Evolutionary conservation across 2,329 filamentous ascomycete species (phyloP).

Genomic region (Cytospora piceicola): DNA sequence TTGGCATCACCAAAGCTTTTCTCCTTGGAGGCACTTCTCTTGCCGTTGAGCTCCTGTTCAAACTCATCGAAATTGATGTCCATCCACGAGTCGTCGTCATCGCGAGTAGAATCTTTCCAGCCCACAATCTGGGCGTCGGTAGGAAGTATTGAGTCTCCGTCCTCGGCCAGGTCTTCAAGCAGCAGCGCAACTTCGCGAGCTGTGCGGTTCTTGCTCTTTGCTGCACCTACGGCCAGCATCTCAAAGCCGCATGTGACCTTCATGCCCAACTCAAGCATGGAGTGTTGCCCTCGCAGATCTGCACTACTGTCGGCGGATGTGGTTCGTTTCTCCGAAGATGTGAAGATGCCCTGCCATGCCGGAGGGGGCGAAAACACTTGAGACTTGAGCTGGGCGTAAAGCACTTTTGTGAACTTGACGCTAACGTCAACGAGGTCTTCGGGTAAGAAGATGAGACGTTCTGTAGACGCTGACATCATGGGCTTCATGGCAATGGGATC

Average conservation of each 20-base stretch:
- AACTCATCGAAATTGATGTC: constrained; percentile 91
- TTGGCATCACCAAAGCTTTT: constrained; percentile 65
- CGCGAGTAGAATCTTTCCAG: constrained; percentile 66
- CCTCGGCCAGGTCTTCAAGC: constrained; percentile 74
- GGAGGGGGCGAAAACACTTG: constrained; percentile 76
- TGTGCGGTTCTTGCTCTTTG: constrained; percentile 68
- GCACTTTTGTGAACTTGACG: constrained; percentile 81
- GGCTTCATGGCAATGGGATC: constrained; percentile 77
- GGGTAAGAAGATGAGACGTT: constrained; percentile 67
- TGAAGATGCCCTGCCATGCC: constrained; percentile 49
- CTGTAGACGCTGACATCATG: constrained; percentile 58
- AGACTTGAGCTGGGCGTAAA: constrained; percentile 87
- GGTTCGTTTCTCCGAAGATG: constrained; percentile 32
- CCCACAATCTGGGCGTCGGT: constrained; percentile 69
- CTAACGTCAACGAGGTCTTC: constrained; percentile 79
- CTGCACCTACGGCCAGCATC: constrained; percentile 73
- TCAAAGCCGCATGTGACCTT: constrained; percentile 91
- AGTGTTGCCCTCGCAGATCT: constrained; percentile 38
- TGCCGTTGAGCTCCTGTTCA: constrained; percentile 73
- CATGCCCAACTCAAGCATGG: constrained; percentile 74
- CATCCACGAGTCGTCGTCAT: constrained; percentile 89
- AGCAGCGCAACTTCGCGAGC: constrained; percentile 78
- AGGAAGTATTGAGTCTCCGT: constrained; percentile 69
- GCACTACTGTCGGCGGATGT: constrained; percentile 19
- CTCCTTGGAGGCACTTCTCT: constrained; percentile 41